Conservation (phyloP, 306 rosid species). For the Ceratonia siliqua region DNA sequence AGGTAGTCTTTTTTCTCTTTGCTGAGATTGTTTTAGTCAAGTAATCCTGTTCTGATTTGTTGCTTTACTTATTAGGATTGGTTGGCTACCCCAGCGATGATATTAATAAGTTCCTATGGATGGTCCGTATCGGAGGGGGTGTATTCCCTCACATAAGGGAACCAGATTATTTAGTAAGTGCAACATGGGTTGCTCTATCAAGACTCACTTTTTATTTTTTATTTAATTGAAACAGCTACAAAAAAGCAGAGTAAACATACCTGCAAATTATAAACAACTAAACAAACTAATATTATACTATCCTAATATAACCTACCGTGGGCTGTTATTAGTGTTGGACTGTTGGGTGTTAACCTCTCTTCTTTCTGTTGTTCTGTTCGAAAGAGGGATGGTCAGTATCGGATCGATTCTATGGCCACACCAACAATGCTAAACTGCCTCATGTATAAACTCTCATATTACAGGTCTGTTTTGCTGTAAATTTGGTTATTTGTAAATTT, state of each 20-base stretch:
- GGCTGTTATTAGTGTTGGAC: no score
- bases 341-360: slow-evolving; percentile 19
- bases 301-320: no score
- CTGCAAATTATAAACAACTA: no score
- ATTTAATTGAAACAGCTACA: no score
- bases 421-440: slow-evolving; percentile 95
- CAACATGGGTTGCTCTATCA: slow-evolving; percentile 20
- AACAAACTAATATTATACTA: no score
- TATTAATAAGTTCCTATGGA: slow-evolving; percentile 97
- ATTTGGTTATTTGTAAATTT: slow-evolving; percentile 8
- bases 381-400: slow-evolving; percentile 97
- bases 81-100: slow-evolving; percentile 99
- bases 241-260: no score
- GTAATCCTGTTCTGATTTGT: slow-evolving; percentile 35
- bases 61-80: slow-evolving; percentile 62
- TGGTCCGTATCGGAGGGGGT: slow-evolving; percentile 99
- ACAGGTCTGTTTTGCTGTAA: slow-evolving; percentile 66
- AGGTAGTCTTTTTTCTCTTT: slow-evolving; percentile 57
- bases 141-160: slow-evolving; percentile 98
- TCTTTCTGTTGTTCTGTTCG: slow-evolving; percentile 23
- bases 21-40: slow-evolving; percentile 17
- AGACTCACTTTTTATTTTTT: no score
- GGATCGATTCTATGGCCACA: slow-evolving; percentile 91
- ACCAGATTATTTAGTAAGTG: slow-evolving; percentile 89
- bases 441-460: slow-evolving; percentile 97